These are phyloP conservation scores for Dictyostelium purpureum DNA, from an alignment of 78 protist species.

Conservation along the genomic window DNA sequence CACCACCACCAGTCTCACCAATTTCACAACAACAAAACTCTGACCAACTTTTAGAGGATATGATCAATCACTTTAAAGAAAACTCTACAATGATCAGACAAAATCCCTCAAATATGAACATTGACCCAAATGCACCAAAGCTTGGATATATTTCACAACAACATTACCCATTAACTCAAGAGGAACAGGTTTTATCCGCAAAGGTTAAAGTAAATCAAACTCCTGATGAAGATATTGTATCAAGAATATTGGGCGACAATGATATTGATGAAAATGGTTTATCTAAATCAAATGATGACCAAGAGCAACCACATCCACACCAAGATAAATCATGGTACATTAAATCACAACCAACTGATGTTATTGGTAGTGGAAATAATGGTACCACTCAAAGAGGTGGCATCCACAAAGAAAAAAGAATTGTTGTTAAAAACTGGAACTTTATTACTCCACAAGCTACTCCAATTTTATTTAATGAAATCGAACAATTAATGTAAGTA, in stretches of 20 bases:
- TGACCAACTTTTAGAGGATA: conserved; percentile 57
- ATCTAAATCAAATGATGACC: background rate
- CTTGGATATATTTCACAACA: conserved; percentile 14
- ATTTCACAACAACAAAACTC: background rate
- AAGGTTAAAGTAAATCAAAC: background rate
- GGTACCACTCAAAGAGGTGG: conserved; percentile 60
- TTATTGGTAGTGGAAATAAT: conserved; percentile 47
- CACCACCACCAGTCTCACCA: conserved; percentile 22
- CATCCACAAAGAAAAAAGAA: conserved; percentile 52
- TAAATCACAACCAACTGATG: conserved; percentile 16
- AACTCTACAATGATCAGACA: conserved; percentile 5
- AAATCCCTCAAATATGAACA: background rate
- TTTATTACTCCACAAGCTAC: conserved; percentile 70
- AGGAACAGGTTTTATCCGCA: conserved; percentile 13
- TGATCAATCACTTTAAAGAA: conserved; percentile 51
- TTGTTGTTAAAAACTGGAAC: conserved; percentile 50
- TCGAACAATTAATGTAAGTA: conserved; percentile 62
- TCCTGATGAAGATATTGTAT: conserved; percentile 44
- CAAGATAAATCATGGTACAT: conserved; percentile 69
- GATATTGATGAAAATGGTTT: conserved; percentile 13
- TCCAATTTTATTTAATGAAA: conserved; percentile 53
- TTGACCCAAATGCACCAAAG: conserved; percentile 1
- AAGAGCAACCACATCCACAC: background rate
- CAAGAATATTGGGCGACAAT: conserved; percentile 27
- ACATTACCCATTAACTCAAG: conserved; percentile 44